Evolutionary conservation across 2,329 filamentous ascomycete genomes (phyloP), one percentile per base, ranked within the genome.

Genomic region (Dothideomycetidae sp.): DNA sequence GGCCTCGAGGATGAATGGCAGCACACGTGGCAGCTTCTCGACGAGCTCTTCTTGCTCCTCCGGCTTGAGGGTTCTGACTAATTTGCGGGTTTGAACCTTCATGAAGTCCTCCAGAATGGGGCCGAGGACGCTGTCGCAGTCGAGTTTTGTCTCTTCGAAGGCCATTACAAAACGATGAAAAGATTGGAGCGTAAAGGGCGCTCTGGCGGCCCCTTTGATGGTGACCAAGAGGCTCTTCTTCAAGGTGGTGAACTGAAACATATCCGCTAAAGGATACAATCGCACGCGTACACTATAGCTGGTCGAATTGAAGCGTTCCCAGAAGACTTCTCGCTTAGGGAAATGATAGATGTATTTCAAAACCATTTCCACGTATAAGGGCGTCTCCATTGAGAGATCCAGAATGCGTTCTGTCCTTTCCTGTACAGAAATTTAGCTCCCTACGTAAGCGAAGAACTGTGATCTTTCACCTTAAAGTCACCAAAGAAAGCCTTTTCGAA

Each of bases 401-500:
- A 33, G 10, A 7, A 9, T 17, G 10, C 16, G n/a, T 9, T 14
- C 10, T 15, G 5, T 17, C 12, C 10, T 17, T 12, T 33, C 31
- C 31, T 33, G 3, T 4, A 4, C 7, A 7, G 7, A 7, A 7
- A 26, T 7, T 26, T 7, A 7, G n/a, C 7, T 7, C n/a, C 7
- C 21, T 7, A n/a, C 21, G 7, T n/a, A 7, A n/a, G 7, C 21
- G 31, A 3, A 18, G 17, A 17, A 7, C 21, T 3, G 5, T 17
- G 11, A n/a, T 16, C 9, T n/a, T 28, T 2, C 13, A 37, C 35
- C 29, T 30, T 14, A 13, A 37, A 37, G 15, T 18, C 12, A 17
- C 35, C 35, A 13, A 11, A 31, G 28, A 37, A 31, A 9, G 15
- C 35, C 29, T 37, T 37, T n/a, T 37, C 17, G 15, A 37, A 37